Conservation (phyloP, 371 early-diverging fungal species). For the Mortierella sp. region DNA sequence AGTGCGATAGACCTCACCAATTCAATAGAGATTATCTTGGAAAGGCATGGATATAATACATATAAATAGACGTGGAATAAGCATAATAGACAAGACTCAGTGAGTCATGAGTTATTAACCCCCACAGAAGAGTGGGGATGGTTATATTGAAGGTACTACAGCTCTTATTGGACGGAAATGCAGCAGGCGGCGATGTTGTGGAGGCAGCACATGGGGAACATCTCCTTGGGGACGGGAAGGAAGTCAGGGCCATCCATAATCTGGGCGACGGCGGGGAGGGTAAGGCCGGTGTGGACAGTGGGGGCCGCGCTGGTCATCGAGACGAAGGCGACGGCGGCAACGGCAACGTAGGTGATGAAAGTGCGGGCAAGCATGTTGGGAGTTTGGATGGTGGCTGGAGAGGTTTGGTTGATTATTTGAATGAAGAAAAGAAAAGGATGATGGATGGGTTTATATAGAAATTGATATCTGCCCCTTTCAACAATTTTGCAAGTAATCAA, state of each 20-base stretch:
- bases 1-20: no score
- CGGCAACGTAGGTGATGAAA: constrained; percentile 13
- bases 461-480: not conserved
- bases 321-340: not conserved
- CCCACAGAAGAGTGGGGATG: no score
- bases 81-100: no score
- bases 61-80: no score
- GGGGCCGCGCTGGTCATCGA: constrained; percentile 12
- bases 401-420: not conserved
- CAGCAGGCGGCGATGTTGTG: not conserved
- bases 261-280: not conserved
- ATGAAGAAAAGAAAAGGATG: not conserved
- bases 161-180: not conserved
- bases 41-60: no score
- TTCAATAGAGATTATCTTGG: no score
- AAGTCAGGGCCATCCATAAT: not conserved
- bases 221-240: not conserved
- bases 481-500: no score
- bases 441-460: not conserved
- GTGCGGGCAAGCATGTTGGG: not conserved
- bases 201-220: not conserved
- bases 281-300: not conserved
- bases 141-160: no score
- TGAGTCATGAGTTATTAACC: no score
- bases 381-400: not conserved